phyloP scores from a whole-genome alignment of 495 filamentous ascomycete species.

The Hypomontagnella submonticulosa region DNA sequence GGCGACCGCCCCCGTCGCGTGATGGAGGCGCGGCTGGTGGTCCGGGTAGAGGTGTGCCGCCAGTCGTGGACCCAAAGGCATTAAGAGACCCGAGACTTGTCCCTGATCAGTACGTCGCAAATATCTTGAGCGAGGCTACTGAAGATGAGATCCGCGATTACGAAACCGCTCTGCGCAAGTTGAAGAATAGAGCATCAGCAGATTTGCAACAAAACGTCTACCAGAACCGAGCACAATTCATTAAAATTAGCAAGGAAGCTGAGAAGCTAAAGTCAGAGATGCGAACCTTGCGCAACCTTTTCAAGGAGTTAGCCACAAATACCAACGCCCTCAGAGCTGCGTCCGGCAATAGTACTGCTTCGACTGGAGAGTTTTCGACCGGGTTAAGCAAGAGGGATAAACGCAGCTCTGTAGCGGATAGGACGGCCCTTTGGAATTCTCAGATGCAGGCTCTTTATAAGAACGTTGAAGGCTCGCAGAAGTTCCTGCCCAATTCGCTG shows the following conservation, averaged over 20 bases:
- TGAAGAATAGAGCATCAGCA: slow-evolving; percentile 83
- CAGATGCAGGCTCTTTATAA: slow-evolving; percentile 93
- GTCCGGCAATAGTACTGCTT: slow-evolving; percentile 55
- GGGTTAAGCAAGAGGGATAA: slow-evolving; percentile 73
- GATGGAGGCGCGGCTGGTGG: slow-evolving; percentile 52
- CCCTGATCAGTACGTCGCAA: slow-evolving; percentile 80
- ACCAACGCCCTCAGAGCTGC: slow-evolving; percentile 80
- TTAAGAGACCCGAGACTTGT: slow-evolving; percentile 83
- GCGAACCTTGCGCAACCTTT: slow-evolving; percentile 85
- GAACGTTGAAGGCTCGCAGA: slow-evolving; percentile 94
- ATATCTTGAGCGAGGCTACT: slow-evolving; percentile 87
- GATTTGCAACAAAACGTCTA: slow-evolving; percentile 97
- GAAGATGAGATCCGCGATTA: slow-evolving; percentile 92
- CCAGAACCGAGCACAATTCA: slow-evolving; percentile 97
- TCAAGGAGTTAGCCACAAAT: slow-evolving; percentile 83
- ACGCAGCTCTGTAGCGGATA: slow-evolving; percentile 86
- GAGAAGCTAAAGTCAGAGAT: slow-evolving; percentile 98
- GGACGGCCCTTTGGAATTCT: slow-evolving; percentile 94
- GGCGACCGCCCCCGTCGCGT: slow-evolving; percentile 57
- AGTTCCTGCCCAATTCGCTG: slow-evolving; percentile 89
- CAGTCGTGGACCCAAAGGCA: slow-evolving; percentile 73
- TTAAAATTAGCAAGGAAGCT: slow-evolving; percentile 98
- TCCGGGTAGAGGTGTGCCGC: slow-evolving; percentile 50
- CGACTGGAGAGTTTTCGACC: slow-evolving; percentile 54
- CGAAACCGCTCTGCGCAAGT: slow-evolving; percentile 76